Base-by-base conservation (phyloP, 208 protist species). In the Tetramitus jugosus region DNA sequence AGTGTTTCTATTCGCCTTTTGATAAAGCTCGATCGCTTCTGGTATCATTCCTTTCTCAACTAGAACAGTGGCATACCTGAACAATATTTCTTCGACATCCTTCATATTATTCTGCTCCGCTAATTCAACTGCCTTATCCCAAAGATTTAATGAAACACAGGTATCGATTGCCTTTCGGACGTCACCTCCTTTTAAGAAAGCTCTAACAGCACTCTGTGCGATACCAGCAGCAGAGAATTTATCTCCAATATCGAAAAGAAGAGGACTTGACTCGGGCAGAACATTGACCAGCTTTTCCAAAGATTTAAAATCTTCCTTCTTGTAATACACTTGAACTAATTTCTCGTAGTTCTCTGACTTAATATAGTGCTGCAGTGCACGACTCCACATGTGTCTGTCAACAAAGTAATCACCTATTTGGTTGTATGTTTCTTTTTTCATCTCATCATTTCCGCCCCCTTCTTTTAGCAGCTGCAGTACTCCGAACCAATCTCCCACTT, bases 401-500 rank as follows among this genome's bases (percentile, higher is more conserved):
- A 91, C 89, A 86, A 97, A 97, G 85, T 94, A 91, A 80, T 98
- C 94, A 35, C 96, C 96, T 72, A 97, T 95, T 79, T 93, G 88
- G 79, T 95, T 91, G 87, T 88, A 95, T 26, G 94, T 94, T 56
- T 85, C 56, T 20, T 79, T 67, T 78, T 97, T 84, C 60, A 96
- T 81, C 20, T 84, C 81, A 84, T 98, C 96, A 81, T 94, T 91
- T 52, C 91, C 93, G 42, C 87, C 91, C 78, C 90, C 90, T 77
- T 94, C 91, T 81, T 93, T 91, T 31, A 95, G 90, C 23, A 95
- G 87, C 40, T 90, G 90, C 46, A 96, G 91, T 26, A 97, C 93
- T 69, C 89, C 83, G 76, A 95, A 94, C 94, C 94, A 97, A 79
- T 98, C 94, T 26, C 95, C 96, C 1, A 97, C 82, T 35, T 87